These are phyloP conservation scores for Dillenia suffruticosa DNA, from an alignment of 164 flowering plant species.

Conservation along the genomic window DNA sequence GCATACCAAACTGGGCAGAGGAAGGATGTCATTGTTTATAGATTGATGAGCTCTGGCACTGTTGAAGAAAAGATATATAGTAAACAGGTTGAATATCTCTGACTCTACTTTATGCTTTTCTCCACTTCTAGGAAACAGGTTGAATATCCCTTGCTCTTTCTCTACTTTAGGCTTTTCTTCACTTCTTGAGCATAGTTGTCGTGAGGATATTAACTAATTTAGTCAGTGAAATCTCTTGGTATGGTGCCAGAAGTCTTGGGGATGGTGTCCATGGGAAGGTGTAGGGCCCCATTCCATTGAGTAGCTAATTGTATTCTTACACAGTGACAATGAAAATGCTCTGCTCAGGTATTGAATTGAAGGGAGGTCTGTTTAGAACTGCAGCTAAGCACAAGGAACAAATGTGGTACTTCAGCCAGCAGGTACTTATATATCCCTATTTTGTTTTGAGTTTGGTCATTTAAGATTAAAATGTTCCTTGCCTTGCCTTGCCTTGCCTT, in stretches of 20 bases:
- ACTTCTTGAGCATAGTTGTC: too few species aligned
- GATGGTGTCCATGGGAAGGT: too few species aligned
- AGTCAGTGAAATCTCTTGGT: too few species aligned
- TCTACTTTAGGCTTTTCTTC: too few species aligned
- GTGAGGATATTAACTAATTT: too few species aligned
- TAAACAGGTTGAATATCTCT: too few species aligned
- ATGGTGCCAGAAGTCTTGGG: too few species aligned
- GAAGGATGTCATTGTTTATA: constrained; percentile 95
- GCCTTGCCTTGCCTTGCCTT: background rate
- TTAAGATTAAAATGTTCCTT: background rate
- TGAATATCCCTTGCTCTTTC: too few species aligned
- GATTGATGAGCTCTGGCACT: constrained; percentile 95
- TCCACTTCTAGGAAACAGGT: constrained; percentile 66
- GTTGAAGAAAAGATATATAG: constrained; percentile 92
- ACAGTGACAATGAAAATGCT: background rate
- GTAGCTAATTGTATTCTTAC: too few species aligned
- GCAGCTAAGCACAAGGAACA: constrained; percentile 99
- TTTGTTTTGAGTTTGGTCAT: background rate
- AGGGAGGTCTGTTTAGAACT: constrained; percentile 86
- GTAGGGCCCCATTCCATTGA: too few species aligned
- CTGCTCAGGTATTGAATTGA: constrained; percentile 52
- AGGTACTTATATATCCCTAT: constrained; percentile 29
- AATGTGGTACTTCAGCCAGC: constrained; percentile 88
- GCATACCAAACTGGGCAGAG: constrained; percentile 96
- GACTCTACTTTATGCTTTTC: too few species aligned